A percentile compares a stretch with the other conserved stretches of the same genome.
Evolutionary conservation across 306 rosid species (phyloP).

Genomic region (Cicer judaicum): DNA sequence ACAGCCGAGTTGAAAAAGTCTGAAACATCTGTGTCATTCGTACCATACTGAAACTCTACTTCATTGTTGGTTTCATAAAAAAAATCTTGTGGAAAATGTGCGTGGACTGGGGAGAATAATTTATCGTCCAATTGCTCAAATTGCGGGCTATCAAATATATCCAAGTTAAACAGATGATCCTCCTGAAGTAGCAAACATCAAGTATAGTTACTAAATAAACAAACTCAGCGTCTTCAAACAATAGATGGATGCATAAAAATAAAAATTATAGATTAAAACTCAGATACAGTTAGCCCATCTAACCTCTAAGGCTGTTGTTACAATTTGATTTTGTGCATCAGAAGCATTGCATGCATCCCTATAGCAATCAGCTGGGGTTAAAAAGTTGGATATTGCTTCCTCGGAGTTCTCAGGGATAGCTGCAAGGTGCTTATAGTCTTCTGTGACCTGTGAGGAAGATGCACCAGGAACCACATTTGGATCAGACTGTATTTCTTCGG

Average conservation of each 20-base stretch:
- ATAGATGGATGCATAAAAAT: neutral
- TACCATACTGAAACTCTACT: constrained; percentile 49
- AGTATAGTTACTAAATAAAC: constrained; percentile 39
- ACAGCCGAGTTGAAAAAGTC: constrained; percentile 54
- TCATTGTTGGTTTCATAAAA: constrained; percentile 42
- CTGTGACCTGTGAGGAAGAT: constrained; percentile 58
- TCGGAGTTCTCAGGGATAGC: constrained; percentile 50
- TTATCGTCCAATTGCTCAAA: constrained; percentile 51
- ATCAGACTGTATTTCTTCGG: constrained; percentile 61
- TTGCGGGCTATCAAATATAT: constrained; percentile 44
- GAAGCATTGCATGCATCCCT: constrained; percentile 43
- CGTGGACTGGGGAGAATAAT: constrained; percentile 65
- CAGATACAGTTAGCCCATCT: constrained; percentile 38
- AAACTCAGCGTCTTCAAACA: constrained; percentile 25
- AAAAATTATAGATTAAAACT: constrained; percentile 27
- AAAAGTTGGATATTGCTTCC: constrained; percentile 58
- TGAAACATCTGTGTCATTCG: constrained; percentile 55
- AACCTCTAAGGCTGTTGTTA: constrained; percentile 48
- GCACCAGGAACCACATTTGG: constrained; percentile 40
- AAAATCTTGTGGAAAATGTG: constrained; percentile 57
- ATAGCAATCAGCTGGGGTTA: constrained; percentile 41
- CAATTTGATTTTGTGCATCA: constrained; percentile 41
- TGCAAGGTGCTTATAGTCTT: constrained; percentile 46
- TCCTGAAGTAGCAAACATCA: constrained; percentile 44
- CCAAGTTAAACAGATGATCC: constrained; percentile 41